Base-by-base conservation (phyloP, 805 yeast species). In the Blastobotrys terrestris region DNA sequence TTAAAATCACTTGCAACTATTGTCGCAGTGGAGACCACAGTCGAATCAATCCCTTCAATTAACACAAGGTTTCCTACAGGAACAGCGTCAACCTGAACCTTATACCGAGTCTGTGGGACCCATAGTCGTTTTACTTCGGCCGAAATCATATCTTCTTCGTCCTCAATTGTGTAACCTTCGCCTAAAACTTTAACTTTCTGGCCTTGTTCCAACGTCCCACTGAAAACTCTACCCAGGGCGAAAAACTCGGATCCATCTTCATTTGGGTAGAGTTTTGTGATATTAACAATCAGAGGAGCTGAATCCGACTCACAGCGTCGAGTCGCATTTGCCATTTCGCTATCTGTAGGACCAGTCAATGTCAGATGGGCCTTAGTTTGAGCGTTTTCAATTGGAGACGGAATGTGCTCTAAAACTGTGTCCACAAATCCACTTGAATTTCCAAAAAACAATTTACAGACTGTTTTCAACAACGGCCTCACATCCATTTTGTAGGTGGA, bases 101-200 rank as follows among this genome's bases (percentile, higher is more conserved):
- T 77, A 64, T 87, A 90, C 57, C 96, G 74, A 0, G 91, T 91
- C 46, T 88, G 83, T 44, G 87, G 75, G 0, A 90, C 56, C 60
- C 63, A 72, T 16, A 75, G 50, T 1, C 63, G 64, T 2, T 60
- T 57, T 31, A 73, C 67, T 3, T 61, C 62, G 0, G 69, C 61
- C 1, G 64, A 50, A 42, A 72, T 75, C 53, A 68, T 63, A 52
- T 83, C 88, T 43, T 83, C 87, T 40, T 80, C 84, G 44, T 80
- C 84, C 18, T 71, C 72, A 6, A 62, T 44, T 3, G 70, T 60
- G 54, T 67, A 80, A 20, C 72, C 69, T 50, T 80, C 84, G 1
- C 87, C 90, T 1, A 85, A 60, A 0, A 90, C 69, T 43, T 70
- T 71, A 3, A 88, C 75, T 26, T 64, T 63, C 13, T 71, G 69